Evolutionary conservation across 2,329 filamentous ascomycete species (phyloP), one percentile per base, ranked within the genome.

Genomic region (Apiospora phragmitis): DNA sequence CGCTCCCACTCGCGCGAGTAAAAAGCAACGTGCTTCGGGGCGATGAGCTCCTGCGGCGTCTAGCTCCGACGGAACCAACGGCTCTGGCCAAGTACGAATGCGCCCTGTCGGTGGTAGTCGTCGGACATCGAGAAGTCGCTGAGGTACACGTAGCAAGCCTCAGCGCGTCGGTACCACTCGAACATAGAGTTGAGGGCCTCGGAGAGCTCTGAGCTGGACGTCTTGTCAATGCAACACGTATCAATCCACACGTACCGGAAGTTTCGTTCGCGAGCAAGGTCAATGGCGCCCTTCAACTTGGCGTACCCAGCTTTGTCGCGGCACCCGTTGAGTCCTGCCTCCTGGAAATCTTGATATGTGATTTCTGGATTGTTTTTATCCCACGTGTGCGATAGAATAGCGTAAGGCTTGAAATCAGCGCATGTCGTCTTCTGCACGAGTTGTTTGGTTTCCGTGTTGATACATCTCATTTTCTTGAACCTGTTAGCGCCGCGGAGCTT

Each of bases 161-260:
- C 12, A n/a, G 67, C 45, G 32, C 41, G 16, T 12, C 67, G 67
- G 49, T 68, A 68, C 42, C 47, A 68, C 18, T 26, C 38, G 41
- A 68, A 68, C 67, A 68, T 68, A 32, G 67, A 47, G 67, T 68
- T 68, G 45, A 68, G 41, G 47, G 67, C 47, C 24, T 68, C 67
- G 38, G 67, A 68, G 21, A 68, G 67, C 67, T 68, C 67, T 12
- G 67, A 32, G 67, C 45, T 55, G 29, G 42, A 49, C 43, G 43
- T 59, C 67, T 68, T 68, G 47, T 68, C 67, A 32, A 68, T 68
- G 49, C 67, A 68, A 38, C 67, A 68, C 45, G 67, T 68, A 18
- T 68, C 67, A 4, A 51, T 38, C 67, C 67, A 68, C 24, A 42
- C 3, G 26, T 67, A 67, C 3, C 45, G 42, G 65, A 47, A 62